These are phyloP conservation scores for Rhodosporidiobolus odoratus DNA, from an alignment of 768 basidiomycete genomes.

Conservation along the genomic window DNA sequence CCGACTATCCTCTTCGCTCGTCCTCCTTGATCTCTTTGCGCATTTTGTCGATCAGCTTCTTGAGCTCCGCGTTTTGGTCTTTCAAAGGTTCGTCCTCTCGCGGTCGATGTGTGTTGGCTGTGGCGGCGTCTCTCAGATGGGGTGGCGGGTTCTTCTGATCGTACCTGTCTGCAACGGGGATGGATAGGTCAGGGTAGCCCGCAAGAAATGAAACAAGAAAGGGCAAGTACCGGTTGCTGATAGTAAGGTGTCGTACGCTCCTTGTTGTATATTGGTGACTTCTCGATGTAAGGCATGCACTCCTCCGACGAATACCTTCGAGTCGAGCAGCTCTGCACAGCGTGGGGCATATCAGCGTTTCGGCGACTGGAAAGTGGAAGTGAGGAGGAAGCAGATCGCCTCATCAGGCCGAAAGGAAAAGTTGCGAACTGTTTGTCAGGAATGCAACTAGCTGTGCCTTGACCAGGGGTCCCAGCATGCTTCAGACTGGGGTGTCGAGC, in stretches of 20 bases:
- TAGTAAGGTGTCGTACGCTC: conserved; percentile 24
- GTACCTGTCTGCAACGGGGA: background rate
- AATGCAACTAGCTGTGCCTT: conserved; percentile 30
- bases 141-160: conserved; percentile 5
- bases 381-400: background rate
- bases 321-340: conserved; percentile 28
- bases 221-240: conserved; percentile 14
- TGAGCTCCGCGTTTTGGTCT: conserved; percentile 18
- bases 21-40: conserved; percentile 4
- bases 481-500: background rate
- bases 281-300: conserved; percentile 6
- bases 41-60: conserved; percentile 15
- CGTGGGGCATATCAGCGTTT: background rate
- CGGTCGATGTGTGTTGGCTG: conserved; percentile 9
- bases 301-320: conserved; percentile 1
- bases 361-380: background rate
- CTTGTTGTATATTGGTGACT: conserved; percentile 7
- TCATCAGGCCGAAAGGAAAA: background rate
- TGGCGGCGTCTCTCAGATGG: conserved; percentile 5
- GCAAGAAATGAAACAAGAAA: background rate
- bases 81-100: conserved; percentile 8
- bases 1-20: background rate
- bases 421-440: conserved; percentile 7
- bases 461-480: conserved; percentile 18
- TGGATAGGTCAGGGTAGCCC: no score